phyloP scores from a whole-genome alignment of 345 rosid species.

The Kandelia obovata region DNA sequence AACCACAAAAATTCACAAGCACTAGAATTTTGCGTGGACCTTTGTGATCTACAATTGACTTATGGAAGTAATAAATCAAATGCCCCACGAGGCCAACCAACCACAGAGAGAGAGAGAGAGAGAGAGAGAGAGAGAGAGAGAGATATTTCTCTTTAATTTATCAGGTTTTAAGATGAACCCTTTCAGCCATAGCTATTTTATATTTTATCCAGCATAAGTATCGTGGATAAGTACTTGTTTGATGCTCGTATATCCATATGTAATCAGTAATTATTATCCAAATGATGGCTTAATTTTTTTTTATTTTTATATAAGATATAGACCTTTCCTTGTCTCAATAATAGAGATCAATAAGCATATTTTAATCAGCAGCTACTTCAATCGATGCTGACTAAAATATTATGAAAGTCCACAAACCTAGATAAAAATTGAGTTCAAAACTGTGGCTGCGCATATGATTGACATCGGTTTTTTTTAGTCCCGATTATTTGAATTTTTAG shows the following conservation, averaged over 20 bases:
- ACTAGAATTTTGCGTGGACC: slow-evolving; percentile 1
- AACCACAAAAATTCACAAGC: not conserved
- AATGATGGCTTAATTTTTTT: no score
- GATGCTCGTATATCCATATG: no score
- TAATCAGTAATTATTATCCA: no score
- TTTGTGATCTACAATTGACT: not conserved
- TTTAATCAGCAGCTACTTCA: not conserved
- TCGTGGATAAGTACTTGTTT: not conserved
- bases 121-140: not conserved
- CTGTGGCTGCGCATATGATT: no score
- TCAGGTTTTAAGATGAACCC: not conserved
- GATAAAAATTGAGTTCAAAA: no score
- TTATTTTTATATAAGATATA: not conserved
- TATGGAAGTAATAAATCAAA: not conserved
- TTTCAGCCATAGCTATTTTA: no score
- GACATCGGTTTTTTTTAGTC: no score
- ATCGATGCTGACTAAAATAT: slow-evolving; percentile 1
- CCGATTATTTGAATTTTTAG: no score
- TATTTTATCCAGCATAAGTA: not conserved
- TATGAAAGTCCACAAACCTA: no score
- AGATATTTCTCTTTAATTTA: not conserved
- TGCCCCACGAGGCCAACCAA: not conserved
- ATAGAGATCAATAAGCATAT: not conserved
- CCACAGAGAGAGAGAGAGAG: not conserved
- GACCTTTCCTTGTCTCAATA: not conserved